phyloP scores from a whole-genome alignment of 2,329 filamentous ascomycete genomes.

The Moelleriella libera region DNA sequence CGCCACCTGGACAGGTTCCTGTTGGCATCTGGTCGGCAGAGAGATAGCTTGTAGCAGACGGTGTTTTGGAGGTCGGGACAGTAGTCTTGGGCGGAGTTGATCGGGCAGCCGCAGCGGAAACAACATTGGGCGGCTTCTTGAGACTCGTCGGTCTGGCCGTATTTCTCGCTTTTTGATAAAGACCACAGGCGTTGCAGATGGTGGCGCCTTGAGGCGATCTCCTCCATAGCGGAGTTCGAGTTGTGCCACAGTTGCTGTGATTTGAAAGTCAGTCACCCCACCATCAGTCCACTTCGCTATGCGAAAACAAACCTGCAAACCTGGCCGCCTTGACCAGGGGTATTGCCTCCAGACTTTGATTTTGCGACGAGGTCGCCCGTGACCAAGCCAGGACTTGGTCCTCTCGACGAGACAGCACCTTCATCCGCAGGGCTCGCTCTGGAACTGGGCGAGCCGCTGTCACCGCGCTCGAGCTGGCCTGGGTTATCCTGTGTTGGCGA shows the following conservation, averaged over 20 bases:
- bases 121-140: constrained; percentile 54
- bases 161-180: constrained; percentile 90
- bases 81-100: constrained; percentile 23
- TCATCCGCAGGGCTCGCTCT: constrained; percentile 12
- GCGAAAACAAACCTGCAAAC: constrained; percentile 49
- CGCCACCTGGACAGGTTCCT: constrained; percentile 91
- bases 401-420: constrained; percentile 10
- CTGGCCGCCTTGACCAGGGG: constrained; percentile 38
- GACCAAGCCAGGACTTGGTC: constrained; percentile 14
- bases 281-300: background rate
- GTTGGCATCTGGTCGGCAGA: constrained; percentile 58
- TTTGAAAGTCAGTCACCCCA: constrained; percentile 1
- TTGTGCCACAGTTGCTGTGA: constrained; percentile 86
- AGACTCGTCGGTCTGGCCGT: constrained; percentile 80
- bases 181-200: constrained; percentile 93
- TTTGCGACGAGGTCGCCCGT: constrained; percentile 7
- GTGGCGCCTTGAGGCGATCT: constrained; percentile 84
- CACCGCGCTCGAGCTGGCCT: constrained; percentile 8
- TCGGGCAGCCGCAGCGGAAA: constrained; percentile 26
- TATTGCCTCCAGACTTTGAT: constrained; percentile 3
- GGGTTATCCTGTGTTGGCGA: constrained; percentile 10
- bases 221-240: constrained; percentile 86
- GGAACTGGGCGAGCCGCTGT: constrained; percentile 12
- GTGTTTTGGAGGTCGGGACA: constrained; percentile 21
- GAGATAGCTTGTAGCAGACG: constrained; percentile 51